Percentiles rank a stretch among this genome's conserved stretches.
Evolutionary conservation across 805 yeast species (phyloP).

Genomic region (Zygosaccharomyces pseudorouxii): DNA sequence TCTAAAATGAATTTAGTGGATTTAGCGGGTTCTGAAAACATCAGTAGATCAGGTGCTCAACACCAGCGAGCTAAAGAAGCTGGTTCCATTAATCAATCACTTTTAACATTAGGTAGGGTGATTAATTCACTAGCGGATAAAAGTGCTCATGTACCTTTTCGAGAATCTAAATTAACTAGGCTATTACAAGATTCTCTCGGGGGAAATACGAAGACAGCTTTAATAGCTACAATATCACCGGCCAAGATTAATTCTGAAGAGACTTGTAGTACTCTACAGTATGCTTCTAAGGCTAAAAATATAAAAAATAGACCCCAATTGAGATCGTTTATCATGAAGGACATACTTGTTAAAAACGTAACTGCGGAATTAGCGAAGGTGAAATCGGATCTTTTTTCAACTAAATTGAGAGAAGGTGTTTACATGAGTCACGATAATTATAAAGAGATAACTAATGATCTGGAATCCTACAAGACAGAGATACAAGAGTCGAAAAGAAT

Average conservation of each 20-base stretch:
- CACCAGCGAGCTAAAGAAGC: conserved; percentile 89
- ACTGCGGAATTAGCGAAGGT: conserved; percentile 45
- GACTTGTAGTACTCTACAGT: conserved; percentile 78
- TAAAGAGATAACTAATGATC: conserved; percentile 44
- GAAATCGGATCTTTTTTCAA: conserved; percentile 57
- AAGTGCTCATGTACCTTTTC: conserved; percentile 71
- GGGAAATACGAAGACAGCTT: conserved; percentile 79
- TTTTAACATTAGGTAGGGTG: conserved; percentile 83
- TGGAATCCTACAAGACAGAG: conserved; percentile 48
- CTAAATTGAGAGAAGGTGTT: conserved; percentile 61
- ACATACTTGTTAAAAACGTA: conserved; percentile 42
- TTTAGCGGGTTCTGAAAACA: conserved; percentile 92
- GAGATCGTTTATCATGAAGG: conserved; percentile 55
- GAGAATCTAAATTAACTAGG: conserved; percentile 75
- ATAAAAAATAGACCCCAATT: conserved; percentile 68
- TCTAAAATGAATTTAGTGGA: conserved; percentile 87
- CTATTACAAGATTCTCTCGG: conserved; percentile 78
- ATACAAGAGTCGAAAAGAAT: conserved; percentile 43
- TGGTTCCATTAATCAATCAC: conserved; percentile 84
- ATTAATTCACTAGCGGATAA: conserved; percentile 68
- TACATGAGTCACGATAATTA: conserved; percentile 59
- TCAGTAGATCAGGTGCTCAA: conserved; percentile 80
- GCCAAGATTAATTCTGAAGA: conserved; percentile 75
- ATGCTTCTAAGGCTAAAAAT: conserved; percentile 81
- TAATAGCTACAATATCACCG: conserved; percentile 85